Percentiles rank a stretch among this genome's conserved stretches.
Conservation (phyloP, 1,139 yeast species). For the Blastobotrys buckinghamii region DNA sequence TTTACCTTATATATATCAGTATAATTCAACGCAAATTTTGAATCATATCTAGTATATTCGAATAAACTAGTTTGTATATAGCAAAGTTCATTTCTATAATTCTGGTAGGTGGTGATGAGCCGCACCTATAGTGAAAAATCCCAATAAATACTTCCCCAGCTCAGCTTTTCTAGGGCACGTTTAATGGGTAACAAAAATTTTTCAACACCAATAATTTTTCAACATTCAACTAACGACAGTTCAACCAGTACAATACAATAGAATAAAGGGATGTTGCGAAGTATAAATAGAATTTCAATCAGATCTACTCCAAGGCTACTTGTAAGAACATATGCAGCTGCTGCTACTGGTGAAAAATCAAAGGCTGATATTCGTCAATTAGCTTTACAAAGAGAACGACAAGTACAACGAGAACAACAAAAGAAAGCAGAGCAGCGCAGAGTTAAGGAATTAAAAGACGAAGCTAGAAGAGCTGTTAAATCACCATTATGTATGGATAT, state of each 20-base stretch:
- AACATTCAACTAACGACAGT: not conserved
- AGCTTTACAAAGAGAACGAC: slow-evolving; percentile 29
- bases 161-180: too few relatives aligned
- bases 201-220: not conserved
- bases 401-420: slow-evolving; percentile 24
- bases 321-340: slow-evolving; percentile 1
- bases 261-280: too few relatives aligned
- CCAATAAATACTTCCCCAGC: too few relatives aligned
- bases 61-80: too few relatives aligned
- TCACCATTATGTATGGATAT: slow-evolving; percentile 65
- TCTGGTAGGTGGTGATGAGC: too few relatives aligned
- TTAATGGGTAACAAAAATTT: too few relatives aligned
- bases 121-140: too few relatives aligned
- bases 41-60: too few relatives aligned
- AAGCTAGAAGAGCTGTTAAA: slow-evolving; percentile 20
- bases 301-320: not conserved
- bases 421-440: slow-evolving; percentile 22
- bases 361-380: slow-evolving; percentile 31
- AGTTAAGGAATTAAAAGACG: slow-evolving; percentile 17
- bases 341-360: slow-evolving; percentile 11
- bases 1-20: too few relatives aligned
- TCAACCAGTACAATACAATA: not conserved
- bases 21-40: too few relatives aligned
- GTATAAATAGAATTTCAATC: not conserved
- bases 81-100: too few relatives aligned